Evolutionary conservation across 2,329 filamentous ascomycete genomes (phyloP), one percentile per base, ranked within the genome.

Genomic region (Blumeria hordei): DNA sequence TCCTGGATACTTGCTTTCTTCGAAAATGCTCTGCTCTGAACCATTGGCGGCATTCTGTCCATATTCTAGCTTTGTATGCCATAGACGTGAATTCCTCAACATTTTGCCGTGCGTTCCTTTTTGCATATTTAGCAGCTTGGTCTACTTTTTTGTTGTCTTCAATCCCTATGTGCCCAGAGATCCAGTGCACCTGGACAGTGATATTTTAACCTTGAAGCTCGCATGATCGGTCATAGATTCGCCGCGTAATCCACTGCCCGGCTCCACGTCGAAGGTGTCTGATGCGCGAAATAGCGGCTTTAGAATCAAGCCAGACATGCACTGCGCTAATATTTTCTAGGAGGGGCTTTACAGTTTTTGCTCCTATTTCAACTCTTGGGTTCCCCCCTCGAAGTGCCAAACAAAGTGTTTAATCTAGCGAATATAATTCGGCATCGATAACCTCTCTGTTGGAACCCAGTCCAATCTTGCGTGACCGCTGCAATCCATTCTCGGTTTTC

Each of bases 381-480:
- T 49, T 49, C 28, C 16, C 51, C 32, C 51, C 35, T 21, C 21
- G 35, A 14, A 53, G 51, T 11, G 36, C 34, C 28, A 32, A 10
- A 1, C 16, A 16, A 6, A 53, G 8, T 6, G 51, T 16, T 14
- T 41, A n/a, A 41, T 53, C 16, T 18, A 53, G 3, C 9, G 35
- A 34, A 28, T 53, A 41, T 33, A 53, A 37, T 33, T 53, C 50
- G 14, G 50, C 50, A 53, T 53, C 34, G 39, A 53, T 33, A 18
- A 53, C 35, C n/a, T 53, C 50, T 37, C 39, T 53, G n/a, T 53
- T 53, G 18, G 34, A 39, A n/a, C 50, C 50, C 33, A 53, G 39
- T n/a, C 41, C 39, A 39, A 53, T 39, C 35, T 53, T 53, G 18
- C 35, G 50, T 1, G 33, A 12, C 16, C 33, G 2, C 50, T 34